These are phyloP conservation scores for Phytophthora ramorum DNA, from an alignment of 352 stramenopile genomes.

Conservation along the genomic window DNA sequence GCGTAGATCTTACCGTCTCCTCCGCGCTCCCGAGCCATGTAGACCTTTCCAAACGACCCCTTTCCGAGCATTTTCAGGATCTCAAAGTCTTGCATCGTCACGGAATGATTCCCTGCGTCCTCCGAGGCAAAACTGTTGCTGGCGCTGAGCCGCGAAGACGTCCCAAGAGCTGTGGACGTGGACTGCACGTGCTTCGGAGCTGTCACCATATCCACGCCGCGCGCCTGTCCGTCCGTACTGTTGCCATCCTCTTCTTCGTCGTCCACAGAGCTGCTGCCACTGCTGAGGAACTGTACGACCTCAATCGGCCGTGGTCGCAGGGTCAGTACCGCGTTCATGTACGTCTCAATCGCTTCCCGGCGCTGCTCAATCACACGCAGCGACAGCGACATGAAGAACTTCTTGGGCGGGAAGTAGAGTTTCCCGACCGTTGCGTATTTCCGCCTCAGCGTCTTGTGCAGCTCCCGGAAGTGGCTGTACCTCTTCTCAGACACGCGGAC, in stretches of 20 bases:
- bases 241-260: slow-evolving; percentile 74
- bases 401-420: slow-evolving; percentile 87
- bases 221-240: slow-evolving; percentile 44
- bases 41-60: slow-evolving; percentile 97
- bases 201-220: slow-evolving; percentile 33
- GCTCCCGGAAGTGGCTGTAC: slow-evolving; percentile 85
- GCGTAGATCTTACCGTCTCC: slow-evolving; percentile 74
- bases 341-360: slow-evolving; percentile 81
- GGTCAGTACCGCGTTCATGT: slow-evolving; percentile 82
- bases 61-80: slow-evolving; percentile 98
- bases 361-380: slow-evolving; percentile 89
- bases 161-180: slow-evolving; percentile 31
- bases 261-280: slow-evolving; percentile 42
- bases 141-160: slow-evolving; percentile 28
- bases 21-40: slow-evolving; percentile 93
- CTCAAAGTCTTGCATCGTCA: slow-evolving; percentile 93
- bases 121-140: slow-evolving; percentile 33
- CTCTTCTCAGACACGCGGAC: slow-evolving; percentile 75
- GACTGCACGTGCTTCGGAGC: slow-evolving; percentile 39
- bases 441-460: slow-evolving; percentile 81
- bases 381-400: slow-evolving; percentile 89
- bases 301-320: slow-evolving; percentile 71
- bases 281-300: slow-evolving; percentile 72
- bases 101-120: slow-evolving; percentile 35
- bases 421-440: slow-evolving; percentile 85